Evolutionary conservation across 2,329 filamentous ascomycete genomes (phyloP).

Genomic region (Grosmannia huntii): DNA sequence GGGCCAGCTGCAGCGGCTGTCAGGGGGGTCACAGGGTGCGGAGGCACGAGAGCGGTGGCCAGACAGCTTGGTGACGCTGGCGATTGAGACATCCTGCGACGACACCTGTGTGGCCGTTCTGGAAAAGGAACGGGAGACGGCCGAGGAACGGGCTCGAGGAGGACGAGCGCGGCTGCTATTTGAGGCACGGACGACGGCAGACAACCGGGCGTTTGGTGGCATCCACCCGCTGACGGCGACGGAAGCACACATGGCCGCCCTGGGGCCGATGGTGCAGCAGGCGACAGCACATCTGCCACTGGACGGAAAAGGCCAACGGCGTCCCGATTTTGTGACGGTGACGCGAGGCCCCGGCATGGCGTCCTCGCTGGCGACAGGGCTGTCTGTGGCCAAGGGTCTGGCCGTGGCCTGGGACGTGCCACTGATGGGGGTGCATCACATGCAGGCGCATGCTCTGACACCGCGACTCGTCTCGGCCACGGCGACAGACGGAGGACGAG

Average conservation of each 20-base stretch:
- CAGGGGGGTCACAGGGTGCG: not conserved
- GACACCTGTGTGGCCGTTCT: conserved; percentile 84
- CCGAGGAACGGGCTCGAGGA: not conserved
- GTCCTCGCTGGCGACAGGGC: conserved; percentile 61
- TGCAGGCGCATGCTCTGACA: conserved; percentile 92
- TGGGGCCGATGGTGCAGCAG: conserved; percentile 54
- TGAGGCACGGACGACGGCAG: conserved; percentile 69
- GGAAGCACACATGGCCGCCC: conserved; percentile 57
- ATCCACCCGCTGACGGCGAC: conserved; percentile 70
- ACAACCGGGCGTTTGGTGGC: conserved; percentile 62
- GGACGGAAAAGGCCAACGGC: not conserved
- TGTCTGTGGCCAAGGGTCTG: conserved; percentile 79
- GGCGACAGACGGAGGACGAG: not conserved
- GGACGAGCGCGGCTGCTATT: conserved; percentile 51
- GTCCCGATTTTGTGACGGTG: conserved; percentile 65
- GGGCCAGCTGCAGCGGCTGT: not conserved
- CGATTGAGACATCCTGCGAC: conserved; percentile 81
- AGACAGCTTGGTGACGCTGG: conserved; percentile 35
- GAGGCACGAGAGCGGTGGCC: conserved; percentile 2
- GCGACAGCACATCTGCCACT: conserved; percentile 43
- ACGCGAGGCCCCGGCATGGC: conserved; percentile 87
- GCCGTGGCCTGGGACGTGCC: conserved; percentile 73
- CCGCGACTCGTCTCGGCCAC: conserved; percentile 58
- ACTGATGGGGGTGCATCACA: conserved; percentile 81
- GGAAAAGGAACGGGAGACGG: conserved; percentile 31